These are phyloP conservation scores for Inosperma sp. DNA, from an alignment of 768 basidiomycete species.

Conservation along the genomic window DNA sequence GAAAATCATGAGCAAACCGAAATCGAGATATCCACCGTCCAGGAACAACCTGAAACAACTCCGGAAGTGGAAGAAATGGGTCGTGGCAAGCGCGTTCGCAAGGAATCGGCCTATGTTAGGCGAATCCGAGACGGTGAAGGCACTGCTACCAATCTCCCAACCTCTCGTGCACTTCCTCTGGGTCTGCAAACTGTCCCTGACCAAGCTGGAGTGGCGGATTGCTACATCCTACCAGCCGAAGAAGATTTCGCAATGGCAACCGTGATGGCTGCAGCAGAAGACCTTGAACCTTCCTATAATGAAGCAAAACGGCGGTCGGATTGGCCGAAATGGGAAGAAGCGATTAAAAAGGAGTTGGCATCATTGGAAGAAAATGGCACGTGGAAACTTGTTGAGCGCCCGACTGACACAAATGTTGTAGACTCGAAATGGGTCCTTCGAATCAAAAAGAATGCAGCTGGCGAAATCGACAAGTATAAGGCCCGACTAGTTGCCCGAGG, in stretches of 20 bases:
- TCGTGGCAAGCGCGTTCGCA: background rate
- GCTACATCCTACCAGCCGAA: too few relatives aligned
- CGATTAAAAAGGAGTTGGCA: slow-evolving; percentile 15
- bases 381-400: background rate
- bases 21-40: background rate
- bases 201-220: background rate
- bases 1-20: background rate
- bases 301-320: slow-evolving; percentile 13
- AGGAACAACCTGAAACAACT: background rate
- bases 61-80: background rate
- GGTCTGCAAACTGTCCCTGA: background rate
- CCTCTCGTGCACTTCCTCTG: background rate
- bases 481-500: slow-evolving; percentile 41
- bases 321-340: slow-evolving; percentile 20
- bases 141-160: too few relatives aligned
- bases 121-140: background rate
- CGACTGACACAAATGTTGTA: background rate
- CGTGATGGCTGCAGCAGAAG: background rate
- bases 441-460: slow-evolving; percentile 10
- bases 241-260: background rate
- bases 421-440: background rate
- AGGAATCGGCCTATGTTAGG: background rate
- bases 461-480: slow-evolving; percentile 35
- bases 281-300: slow-evolving; percentile 9
- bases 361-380: background rate